These are phyloP conservation scores for Climacium dendroides DNA, from an alignment of 225 moss, liverwort and hornwort species.

Conservation along the genomic window DNA sequence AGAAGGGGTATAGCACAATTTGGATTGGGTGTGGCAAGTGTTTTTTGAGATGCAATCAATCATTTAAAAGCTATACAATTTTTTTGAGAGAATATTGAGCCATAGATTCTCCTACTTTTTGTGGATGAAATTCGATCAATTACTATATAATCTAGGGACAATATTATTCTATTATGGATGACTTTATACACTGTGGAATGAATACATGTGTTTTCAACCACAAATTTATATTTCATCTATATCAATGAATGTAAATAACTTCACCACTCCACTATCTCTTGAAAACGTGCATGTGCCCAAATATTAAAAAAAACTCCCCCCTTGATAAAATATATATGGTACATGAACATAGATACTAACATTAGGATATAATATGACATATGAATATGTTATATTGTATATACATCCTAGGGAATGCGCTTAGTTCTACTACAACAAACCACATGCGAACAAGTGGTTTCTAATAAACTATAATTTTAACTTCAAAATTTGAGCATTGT, in stretches of 20 bases:
- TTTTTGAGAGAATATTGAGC: not conserved
- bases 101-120: not conserved
- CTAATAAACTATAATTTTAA: too few relatives aligned
- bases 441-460: too few relatives aligned
- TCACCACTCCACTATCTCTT: not conserved
- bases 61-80: not conserved
- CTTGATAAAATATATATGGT: too few relatives aligned
- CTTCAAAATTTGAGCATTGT: too few relatives aligned
- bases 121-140: not conserved
- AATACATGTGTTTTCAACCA: not conserved
- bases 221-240: not conserved
- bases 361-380: too few relatives aligned
- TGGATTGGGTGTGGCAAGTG: not conserved
- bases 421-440: too few relatives aligned
- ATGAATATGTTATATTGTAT: too few relatives aligned
- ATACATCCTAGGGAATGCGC: too few relatives aligned
- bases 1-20: rapidly evolving
- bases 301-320: too few relatives aligned
- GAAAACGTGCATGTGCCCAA: rapidly evolving
- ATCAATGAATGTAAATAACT: not conserved
- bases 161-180: rapidly evolving
- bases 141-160: not conserved
- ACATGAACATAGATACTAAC: rapidly evolving
- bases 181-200: not conserved
- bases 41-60: not conserved